Percentiles rank a stretch among this genome's conserved stretches.
Conservation (phyloP, 129 eudicot genomes). For the Sambucus nigra region DNA sequence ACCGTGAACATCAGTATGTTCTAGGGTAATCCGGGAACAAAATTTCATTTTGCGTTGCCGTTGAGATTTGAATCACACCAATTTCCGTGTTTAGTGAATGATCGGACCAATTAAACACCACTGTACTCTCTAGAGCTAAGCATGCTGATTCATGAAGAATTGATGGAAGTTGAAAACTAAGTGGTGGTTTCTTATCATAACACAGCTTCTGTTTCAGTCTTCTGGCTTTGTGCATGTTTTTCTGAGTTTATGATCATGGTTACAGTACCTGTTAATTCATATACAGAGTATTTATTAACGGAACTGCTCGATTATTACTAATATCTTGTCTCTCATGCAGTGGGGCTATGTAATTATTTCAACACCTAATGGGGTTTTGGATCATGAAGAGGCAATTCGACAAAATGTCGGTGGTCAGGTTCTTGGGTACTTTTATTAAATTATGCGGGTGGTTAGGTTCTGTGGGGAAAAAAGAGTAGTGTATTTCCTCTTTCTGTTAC, state of each 20-base stretch:
- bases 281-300: background rate
- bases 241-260: background rate
- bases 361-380: slow-evolving; percentile 91
- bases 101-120: no score
- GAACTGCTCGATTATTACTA: background rate
- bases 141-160: background rate
- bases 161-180: background rate
- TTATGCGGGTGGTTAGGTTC: background rate
- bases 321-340: slow-evolving; percentile 27
- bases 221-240: no score
- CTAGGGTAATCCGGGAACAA: no score
- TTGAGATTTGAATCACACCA: no score
- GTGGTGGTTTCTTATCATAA: no score
- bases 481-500: background rate
- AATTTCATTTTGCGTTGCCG: no score
- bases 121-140: no score
- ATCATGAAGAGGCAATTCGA: slow-evolving; percentile 81
- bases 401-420: slow-evolving; percentile 95
- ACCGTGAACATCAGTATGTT: no score
- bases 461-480: background rate
- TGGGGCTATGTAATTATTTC: slow-evolving; percentile 96
- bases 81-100: no score
- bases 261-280: background rate
- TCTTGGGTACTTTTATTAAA: slow-evolving; percentile 70
- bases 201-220: no score